Conservation (phyloP, 148 eudicot species). For the Camellia sinensis region DNA sequence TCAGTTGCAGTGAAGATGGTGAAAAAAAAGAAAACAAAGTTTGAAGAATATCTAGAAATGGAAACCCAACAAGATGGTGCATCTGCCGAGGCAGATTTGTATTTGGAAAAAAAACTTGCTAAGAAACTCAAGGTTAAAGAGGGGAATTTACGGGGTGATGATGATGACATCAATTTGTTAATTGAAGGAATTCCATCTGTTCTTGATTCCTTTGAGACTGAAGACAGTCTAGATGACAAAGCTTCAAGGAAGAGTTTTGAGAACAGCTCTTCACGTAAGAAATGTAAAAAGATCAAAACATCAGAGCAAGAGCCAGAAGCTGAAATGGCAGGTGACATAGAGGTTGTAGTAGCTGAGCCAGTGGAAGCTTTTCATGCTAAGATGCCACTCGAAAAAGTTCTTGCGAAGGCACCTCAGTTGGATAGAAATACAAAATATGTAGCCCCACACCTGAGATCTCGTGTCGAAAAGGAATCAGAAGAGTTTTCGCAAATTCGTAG, state of each 20-base stretch:
- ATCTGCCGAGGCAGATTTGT: conserved; percentile 64
- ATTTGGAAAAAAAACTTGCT: conserved; percentile 60
- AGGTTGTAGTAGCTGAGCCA: conserved; percentile 21
- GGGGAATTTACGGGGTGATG: conserved; percentile 57
- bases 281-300: conserved; percentile 34
- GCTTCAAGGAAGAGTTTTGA: conserved; percentile 9
- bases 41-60: conserved; percentile 62
- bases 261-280: conserved; percentile 22
- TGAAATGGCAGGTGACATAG: conserved; percentile 21
- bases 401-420: conserved; percentile 17
- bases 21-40: conserved; percentile 52
- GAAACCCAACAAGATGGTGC: conserved; percentile 29
- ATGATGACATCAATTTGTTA: conserved; percentile 52
- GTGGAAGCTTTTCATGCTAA: conserved; percentile 23
- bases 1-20: conserved; percentile 13
- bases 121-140: conserved; percentile 70
- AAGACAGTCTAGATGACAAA: conserved; percentile 21
- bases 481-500: conserved; percentile 62
- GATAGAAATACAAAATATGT: conserved; percentile 49
- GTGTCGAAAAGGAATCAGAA: conserved; percentile 46
- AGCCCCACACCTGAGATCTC: conserved; percentile 76
- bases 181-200: conserved; percentile 60
- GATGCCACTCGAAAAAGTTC: conserved; percentile 23
- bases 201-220: conserved; percentile 36
- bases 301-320: conserved; percentile 25